Evolutionary conservation across 805 yeast species (phyloP).

Genomic region (Metschnikowia hibisci): DNA sequence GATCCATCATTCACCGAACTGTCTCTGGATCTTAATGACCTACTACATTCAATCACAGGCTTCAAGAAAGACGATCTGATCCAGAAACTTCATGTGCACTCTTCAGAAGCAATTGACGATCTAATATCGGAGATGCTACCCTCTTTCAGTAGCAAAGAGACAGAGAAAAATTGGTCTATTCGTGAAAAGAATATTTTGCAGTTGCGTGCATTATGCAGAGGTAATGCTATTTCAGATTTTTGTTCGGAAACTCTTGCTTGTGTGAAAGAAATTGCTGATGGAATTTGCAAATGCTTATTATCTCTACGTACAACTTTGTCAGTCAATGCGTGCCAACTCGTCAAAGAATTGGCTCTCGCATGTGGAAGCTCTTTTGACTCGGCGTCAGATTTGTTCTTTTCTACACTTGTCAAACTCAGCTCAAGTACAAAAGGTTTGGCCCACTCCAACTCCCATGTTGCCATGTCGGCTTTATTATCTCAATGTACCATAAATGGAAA

Average conservation of each 20-base stretch:
- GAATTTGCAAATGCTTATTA: slow-evolving; percentile 58
- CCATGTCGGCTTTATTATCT: slow-evolving; percentile 51
- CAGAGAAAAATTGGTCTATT: slow-evolving; percentile 79
- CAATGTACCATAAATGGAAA: slow-evolving; percentile 53
- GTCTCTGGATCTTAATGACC: not conserved
- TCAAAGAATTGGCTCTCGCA: slow-evolving; percentile 59
- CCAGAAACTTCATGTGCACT: slow-evolving; percentile 27
- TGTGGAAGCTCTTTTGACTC: slow-evolving; percentile 42
- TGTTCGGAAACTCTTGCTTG: slow-evolving; percentile 35
- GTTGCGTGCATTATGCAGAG: slow-evolving; percentile 58
- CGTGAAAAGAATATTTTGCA: slow-evolving; percentile 62
- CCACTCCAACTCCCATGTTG: slow-evolving; percentile 52
- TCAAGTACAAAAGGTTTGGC: slow-evolving; percentile 63
- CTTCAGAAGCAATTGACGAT: slow-evolving; percentile 18
- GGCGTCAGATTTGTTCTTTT: slow-evolving; percentile 47
- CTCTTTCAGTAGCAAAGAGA: slow-evolving; percentile 67
- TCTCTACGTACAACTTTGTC: slow-evolving; percentile 86
- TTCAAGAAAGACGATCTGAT: slow-evolving; percentile 40
- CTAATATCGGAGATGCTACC: slow-evolving; percentile 20
- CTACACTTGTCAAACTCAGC: slow-evolving; percentile 49
- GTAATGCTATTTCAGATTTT: slow-evolving; percentile 43
- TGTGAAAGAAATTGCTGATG: slow-evolving; percentile 39
- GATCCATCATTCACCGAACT: not conserved
- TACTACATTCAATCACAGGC: slow-evolving; percentile 23
- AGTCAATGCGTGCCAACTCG: slow-evolving; percentile 66